phyloP scores from a whole-genome alignment of 83 land plant genomes.

The Picea mariana region DNA sequence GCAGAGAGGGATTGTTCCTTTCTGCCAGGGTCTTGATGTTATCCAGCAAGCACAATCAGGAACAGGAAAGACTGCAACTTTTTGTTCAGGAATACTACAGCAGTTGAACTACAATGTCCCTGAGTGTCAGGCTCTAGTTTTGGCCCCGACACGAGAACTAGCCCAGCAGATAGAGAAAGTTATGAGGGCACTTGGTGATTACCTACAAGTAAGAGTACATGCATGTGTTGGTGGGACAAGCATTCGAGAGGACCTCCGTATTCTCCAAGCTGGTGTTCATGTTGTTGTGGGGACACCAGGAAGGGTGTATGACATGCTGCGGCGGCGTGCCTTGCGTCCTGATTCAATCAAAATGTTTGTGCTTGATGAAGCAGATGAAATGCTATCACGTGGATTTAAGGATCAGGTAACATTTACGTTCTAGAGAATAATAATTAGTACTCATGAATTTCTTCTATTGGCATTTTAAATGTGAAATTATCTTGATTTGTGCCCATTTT shows the following conservation, averaged over 20 bases:
- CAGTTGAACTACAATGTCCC: conserved; percentile 60
- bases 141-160: conserved; percentile 72
- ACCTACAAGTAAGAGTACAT: conserved; percentile 76
- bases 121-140: conserved; percentile 64
- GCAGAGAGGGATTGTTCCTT: conserved; percentile 78
- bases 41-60: conserved; percentile 89
- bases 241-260: conserved; percentile 57
- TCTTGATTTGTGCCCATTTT: not conserved
- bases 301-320: conserved; percentile 66
- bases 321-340: conserved; percentile 52
- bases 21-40: conserved; percentile 77
- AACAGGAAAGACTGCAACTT: conserved; percentile 83
- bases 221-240: conserved; percentile 82
- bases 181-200: conserved; percentile 79
- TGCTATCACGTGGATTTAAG: conserved; percentile 47
- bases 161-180: conserved; percentile 66
- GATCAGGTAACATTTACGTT: not conserved
- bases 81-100: conserved; percentile 76
- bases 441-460: not conserved
- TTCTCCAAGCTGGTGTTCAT: conserved; percentile 60
- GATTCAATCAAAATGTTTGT: conserved; percentile 61
- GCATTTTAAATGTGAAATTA: not conserved
- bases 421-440: too few relatives aligned
- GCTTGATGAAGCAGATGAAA: conserved; percentile 71
- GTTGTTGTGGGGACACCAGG: conserved; percentile 79